Percentiles rank a stretch among this genome's conserved stretches.
Conservation (phyloP, 768 basidiomycete species). For the Ramaria sp. region DNA sequence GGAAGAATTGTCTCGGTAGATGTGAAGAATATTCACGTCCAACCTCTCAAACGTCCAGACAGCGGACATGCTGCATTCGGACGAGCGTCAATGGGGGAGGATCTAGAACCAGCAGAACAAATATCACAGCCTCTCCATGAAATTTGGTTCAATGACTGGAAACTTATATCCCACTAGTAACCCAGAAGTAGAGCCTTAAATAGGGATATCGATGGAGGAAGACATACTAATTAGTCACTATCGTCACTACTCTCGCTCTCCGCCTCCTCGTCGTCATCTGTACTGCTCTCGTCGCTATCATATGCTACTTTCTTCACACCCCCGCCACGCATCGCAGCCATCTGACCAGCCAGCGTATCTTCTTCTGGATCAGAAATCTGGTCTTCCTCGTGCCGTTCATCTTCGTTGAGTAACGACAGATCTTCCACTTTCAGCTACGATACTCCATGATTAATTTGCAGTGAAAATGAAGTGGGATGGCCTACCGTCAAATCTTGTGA, state of each 20-base stretch:
- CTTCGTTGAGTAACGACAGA: slow-evolving; percentile 40
- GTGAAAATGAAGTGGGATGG: slow-evolving; percentile 9
- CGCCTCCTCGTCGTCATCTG: slow-evolving; percentile 37
- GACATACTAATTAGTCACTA: slow-evolving; percentile 29
- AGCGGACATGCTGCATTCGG: slow-evolving; percentile 3
- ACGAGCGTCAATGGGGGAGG: neutral
- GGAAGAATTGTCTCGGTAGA: neutral
- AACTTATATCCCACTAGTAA: slow-evolving; percentile 1
- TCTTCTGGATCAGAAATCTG: slow-evolving; percentile 98
- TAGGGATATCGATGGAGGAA: neutral
- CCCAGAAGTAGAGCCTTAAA: neutral
- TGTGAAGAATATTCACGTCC: neutral
- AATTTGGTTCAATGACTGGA: slow-evolving; percentile 1
- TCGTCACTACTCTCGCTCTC: slow-evolving; percentile 38
- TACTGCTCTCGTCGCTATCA: slow-evolving; percentile 36
- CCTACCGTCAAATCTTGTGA: slow-evolving; percentile 61
- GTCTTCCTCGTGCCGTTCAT: slow-evolving; percentile 63
- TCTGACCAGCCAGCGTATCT: slow-evolving; percentile 92
- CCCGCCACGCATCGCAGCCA: slow-evolving; percentile 91
- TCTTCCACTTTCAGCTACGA: slow-evolving; percentile 78
- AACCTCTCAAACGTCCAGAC: neutral
- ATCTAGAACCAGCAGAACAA: neutral
- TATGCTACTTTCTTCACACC: slow-evolving; percentile 55
- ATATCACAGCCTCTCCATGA: neutral
- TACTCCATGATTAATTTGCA: slow-evolving; percentile 9